These are phyloP conservation scores for Saccharomyces paradoxus DNA, from an alignment of 805 yeast species.

Conservation along the genomic window DNA sequence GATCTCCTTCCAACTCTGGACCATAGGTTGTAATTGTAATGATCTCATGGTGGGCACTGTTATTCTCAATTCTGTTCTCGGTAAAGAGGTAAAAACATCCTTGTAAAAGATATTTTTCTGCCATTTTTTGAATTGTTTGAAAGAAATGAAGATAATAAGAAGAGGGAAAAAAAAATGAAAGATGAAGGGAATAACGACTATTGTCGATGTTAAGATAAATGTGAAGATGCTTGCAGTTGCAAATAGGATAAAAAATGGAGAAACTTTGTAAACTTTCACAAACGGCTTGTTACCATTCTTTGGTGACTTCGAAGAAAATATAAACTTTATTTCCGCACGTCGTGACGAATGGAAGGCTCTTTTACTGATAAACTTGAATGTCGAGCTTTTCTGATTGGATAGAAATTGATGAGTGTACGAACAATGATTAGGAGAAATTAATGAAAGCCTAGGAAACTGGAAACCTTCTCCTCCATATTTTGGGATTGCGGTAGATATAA, in stretches of 20 bases:
- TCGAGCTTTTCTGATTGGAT: background rate
- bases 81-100: constrained; percentile 12
- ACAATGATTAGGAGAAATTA: background rate
- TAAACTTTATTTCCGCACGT: background rate
- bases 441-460: background rate
- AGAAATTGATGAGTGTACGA: background rate
- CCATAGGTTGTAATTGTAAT: constrained; percentile 8
- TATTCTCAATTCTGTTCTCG: constrained; percentile 10
- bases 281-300: background rate
- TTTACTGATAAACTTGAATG: background rate
- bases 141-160: constrained; percentile 12
- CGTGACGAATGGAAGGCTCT: background rate
- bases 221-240: constrained; percentile 9
- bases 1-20: background rate
- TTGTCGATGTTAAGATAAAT: constrained; percentile 4
- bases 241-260: background rate
- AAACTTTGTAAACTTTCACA: background rate
- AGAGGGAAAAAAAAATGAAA: constrained; percentile 20
- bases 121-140: constrained; percentile 22
- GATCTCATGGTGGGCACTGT: constrained; percentile 11
- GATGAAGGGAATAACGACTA: constrained; percentile 11
- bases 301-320: background rate
- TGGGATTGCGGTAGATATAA: background rate
- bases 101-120: constrained; percentile 10
- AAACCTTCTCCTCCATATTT: background rate